A percentile compares a stretch with the other conserved stretches of the same genome.
Conservation (phyloP, 2,329 filamentous ascomycete genomes). For the Pyrenochaeta sp. region DNA sequence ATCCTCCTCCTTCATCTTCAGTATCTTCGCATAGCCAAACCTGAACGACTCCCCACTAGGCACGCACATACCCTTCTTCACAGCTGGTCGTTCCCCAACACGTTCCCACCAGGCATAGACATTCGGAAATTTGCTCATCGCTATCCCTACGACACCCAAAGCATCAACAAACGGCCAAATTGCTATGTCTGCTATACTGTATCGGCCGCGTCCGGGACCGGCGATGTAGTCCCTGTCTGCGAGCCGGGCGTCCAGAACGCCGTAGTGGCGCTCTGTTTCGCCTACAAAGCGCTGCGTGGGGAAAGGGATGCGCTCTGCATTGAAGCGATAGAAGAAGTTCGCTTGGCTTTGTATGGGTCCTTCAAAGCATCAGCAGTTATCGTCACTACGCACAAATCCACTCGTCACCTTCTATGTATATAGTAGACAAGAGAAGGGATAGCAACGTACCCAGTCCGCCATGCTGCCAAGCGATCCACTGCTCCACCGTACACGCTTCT, state of each 20-base stretch:
- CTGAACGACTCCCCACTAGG: slow-evolving; percentile 35
- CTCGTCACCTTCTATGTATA: background rate
- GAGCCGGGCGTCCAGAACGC: slow-evolving; percentile 47
- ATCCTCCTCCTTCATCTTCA: slow-evolving; percentile 46
- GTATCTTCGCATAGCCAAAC: slow-evolving; percentile 48
- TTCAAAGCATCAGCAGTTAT: background rate
- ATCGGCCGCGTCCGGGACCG: slow-evolving; percentile 50
- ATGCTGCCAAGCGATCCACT: slow-evolving; percentile 66
- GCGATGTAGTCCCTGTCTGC: slow-evolving; percentile 47
- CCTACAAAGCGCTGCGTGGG: slow-evolving; percentile 49
- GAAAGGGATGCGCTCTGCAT: slow-evolving; percentile 46
- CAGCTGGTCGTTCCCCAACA: slow-evolving; percentile 45
- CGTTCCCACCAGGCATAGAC: slow-evolving; percentile 16
- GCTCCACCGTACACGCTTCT: slow-evolving; percentile 55
- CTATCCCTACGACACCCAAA: slow-evolving; percentile 44
- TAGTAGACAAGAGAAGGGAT: background rate
- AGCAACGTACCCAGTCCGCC: slow-evolving; percentile 6
- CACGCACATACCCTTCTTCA: slow-evolving; percentile 41
- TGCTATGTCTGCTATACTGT: slow-evolving; percentile 52
- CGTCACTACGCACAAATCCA: background rate
- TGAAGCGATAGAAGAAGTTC: slow-evolving; percentile 36
- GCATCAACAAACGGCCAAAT: slow-evolving; percentile 50
- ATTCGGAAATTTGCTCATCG: slow-evolving; percentile 46
- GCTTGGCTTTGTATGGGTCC: slow-evolving; percentile 32
- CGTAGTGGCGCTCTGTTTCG: slow-evolving; percentile 51